These are phyloP conservation scores for Capsella rubella DNA, from an alignment of 441 rosid genomes.

Conservation along the genomic window DNA sequence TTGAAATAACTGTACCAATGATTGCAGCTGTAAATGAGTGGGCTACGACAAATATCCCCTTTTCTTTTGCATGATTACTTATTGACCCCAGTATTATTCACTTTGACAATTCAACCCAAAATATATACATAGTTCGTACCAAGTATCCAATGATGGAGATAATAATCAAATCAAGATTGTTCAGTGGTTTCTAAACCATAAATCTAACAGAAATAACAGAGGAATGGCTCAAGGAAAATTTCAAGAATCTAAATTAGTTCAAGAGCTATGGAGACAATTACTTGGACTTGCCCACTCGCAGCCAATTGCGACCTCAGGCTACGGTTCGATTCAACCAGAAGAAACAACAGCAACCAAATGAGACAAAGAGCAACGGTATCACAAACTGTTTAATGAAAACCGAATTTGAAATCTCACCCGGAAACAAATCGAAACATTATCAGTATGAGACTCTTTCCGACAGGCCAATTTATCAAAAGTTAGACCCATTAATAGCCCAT, in stretches of 20 bases:
- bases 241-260: too few relatives aligned
- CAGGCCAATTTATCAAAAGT: background rate
- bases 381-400: too few relatives aligned
- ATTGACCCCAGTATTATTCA: constrained; percentile 13
- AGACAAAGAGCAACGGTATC: background rate
- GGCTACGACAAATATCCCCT: constrained; percentile 42
- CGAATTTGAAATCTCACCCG: too few relatives aligned
- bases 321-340: too few relatives aligned
- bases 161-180: background rate
- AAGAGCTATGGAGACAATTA: too few relatives aligned
- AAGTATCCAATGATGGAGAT: background rate
- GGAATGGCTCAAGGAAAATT: too few relatives aligned
- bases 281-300: too few relatives aligned
- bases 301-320: too few relatives aligned
- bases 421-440: too few relatives aligned
- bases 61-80: constrained; percentile 30
- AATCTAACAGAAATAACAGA: background rate
- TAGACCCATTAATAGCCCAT: constrained; percentile 24
- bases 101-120: background rate
- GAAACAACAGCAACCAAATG: background rate
- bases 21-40: constrained; percentile 44
- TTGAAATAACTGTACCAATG: constrained; percentile 26
- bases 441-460: background rate
- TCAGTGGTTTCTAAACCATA: constrained; percentile 14
- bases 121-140: background rate